phyloP scores from a whole-genome alignment of 2,329 filamentous ascomycete genomes.

The Phialophora macrospora region DNA sequence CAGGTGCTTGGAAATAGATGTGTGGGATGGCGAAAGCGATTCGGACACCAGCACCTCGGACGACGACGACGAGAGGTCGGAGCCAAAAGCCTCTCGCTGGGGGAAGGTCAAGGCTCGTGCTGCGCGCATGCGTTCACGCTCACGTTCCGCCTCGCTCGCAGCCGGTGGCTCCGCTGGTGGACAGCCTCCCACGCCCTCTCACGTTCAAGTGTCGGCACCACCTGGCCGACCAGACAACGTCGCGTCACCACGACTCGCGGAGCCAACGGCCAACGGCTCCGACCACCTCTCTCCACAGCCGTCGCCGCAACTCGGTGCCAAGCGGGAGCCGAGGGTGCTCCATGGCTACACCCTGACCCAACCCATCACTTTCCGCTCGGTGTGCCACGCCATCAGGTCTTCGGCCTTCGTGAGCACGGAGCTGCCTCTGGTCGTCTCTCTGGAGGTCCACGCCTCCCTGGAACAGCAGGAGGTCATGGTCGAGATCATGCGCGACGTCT shows the following conservation, averaged over 20 bases:
- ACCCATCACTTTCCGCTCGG: conserved; percentile 83
- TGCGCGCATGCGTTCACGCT: conserved; percentile 33
- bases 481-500: conserved; percentile 88
- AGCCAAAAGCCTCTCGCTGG: conserved; percentile 34
- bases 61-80: conserved; percentile 33
- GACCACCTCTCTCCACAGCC: conserved; percentile 27
- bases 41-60: conserved; percentile 43
- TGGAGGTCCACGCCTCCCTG: conserved; percentile 83
- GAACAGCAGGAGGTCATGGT: conserved; percentile 93
- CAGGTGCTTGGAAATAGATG: conserved; percentile 91
- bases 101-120: conserved; percentile 35
- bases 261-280: conserved; percentile 14
- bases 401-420: conserved; percentile 76
- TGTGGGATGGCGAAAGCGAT: conserved; percentile 75
- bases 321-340: conserved; percentile 75
- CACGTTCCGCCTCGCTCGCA: conserved; percentile 25
- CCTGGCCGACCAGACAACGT: not conserved
- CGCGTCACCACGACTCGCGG: conserved; percentile 1
- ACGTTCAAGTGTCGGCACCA: not conserved
- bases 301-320: conserved; percentile 34
- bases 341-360: conserved; percentile 87
- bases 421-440: conserved; percentile 84
- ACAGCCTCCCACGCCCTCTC: conserved; percentile 1
- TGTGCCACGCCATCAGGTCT: conserved; percentile 78
- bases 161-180: not conserved